phyloP scores from a whole-genome alignment of 345 rosid species.

The Atalantia buxifolia region DNA sequence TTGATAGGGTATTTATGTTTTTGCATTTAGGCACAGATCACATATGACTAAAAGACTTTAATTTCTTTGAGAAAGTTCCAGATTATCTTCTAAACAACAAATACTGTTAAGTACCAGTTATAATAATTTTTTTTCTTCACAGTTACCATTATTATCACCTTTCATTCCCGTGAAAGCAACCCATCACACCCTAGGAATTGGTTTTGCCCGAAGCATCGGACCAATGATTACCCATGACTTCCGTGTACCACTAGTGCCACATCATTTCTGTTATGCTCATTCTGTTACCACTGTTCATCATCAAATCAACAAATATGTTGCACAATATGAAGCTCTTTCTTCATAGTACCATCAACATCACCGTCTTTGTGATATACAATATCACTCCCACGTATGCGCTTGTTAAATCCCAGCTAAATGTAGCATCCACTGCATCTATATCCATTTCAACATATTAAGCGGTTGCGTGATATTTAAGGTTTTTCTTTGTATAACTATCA shows the following conservation, averaged over 20 bases:
- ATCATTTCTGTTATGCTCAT: neutral
- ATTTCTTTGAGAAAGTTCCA: neutral
- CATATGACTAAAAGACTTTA: neutral
- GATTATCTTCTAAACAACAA: neutral
- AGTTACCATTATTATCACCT: neutral
- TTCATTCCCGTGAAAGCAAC: neutral
- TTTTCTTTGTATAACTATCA: neutral
- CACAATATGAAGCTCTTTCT: neutral
- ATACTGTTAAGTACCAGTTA: neutral
- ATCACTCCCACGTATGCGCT: neutral
- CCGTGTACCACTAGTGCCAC: neutral
- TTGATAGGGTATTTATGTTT: neutral
- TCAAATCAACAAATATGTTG: neutral
- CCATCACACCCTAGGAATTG: neutral
- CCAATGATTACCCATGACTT: neutral
- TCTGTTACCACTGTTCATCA: neutral
- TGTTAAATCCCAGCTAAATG: neutral
- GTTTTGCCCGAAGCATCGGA: neutral
- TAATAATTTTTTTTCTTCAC: neutral
- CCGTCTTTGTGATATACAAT: neutral
- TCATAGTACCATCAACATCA: neutral
- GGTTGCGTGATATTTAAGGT: neutral
- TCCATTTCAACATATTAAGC: neutral
- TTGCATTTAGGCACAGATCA: neutral
- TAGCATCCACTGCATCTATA: neutral